Conservation (phyloP, 2,329 filamentous ascomycete species). For the Ophiostoma populinum region DNA sequence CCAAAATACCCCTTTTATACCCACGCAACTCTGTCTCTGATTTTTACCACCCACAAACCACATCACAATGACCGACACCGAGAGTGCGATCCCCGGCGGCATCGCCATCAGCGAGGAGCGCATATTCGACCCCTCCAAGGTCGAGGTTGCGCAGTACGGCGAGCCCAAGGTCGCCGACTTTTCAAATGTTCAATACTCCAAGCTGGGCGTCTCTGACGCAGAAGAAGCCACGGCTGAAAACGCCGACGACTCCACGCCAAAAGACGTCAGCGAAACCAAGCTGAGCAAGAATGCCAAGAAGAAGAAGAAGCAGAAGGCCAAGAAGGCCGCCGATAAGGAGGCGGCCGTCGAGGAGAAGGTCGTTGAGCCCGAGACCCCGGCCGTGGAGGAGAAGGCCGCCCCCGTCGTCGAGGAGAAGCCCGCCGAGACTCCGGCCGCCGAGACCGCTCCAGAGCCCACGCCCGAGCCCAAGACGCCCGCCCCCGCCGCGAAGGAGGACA, state of each 20-base stretch:
- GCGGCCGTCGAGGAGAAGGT: not conserved
- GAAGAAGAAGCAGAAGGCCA: not conserved
- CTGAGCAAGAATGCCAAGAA: not conserved
- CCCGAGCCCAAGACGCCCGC: not conserved
- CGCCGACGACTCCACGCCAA: conserved; percentile 3
- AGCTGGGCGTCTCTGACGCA: conserved; percentile 23
- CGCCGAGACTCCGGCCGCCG: not conserved
- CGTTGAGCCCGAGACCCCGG: not conserved
- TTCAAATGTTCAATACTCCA: conserved; percentile 24
- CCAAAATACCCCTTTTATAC: conserved; percentile 2
- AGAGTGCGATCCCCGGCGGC: conserved; percentile 17
- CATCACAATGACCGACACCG: conserved; percentile 21
- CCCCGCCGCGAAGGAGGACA: not conserved
- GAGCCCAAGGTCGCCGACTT: conserved; percentile 23
- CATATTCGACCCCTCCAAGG: conserved; percentile 21
- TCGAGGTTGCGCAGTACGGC: conserved; percentile 26
- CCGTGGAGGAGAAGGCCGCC: no score
- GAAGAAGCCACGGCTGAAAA: conserved; percentile 17
- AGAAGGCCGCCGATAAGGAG: not conserved
- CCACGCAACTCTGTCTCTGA: not conserved
- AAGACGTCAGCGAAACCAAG: conserved; percentile 4
- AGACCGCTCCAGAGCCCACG: not conserved
- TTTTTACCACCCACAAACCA: not conserved
- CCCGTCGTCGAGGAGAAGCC: not conserved
- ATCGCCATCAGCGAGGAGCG: conserved; percentile 23